Base-by-base conservation (phyloP, 768 basidiomycete genomes). In the Hypsizygus marmoreus region DNA sequence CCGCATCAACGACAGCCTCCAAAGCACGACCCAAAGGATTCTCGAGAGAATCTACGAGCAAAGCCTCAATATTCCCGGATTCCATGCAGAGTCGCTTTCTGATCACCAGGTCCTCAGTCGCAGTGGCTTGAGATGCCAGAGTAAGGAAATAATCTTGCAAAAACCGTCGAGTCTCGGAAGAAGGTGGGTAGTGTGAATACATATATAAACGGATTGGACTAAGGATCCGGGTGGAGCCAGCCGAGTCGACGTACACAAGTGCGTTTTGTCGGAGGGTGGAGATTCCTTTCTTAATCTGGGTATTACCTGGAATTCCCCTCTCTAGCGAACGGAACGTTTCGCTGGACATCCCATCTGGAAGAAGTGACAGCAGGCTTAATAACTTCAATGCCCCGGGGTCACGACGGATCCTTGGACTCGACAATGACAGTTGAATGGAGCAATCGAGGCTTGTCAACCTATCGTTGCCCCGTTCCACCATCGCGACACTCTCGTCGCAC, bases 361-460 rank as follows among this genome's bases (percentile, higher is more conserved):
- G 51, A 6, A 65, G 49, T 3, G 62, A 57, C 9, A 70, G 28
- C 11, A 60, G 34, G 31, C 61, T 58, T 8, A 70, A 52, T 4
- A 68, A 52, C 5, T 38, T 29, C 30, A 62, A 29, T 0, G 67
- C 61, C 1, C 55, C 57, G 2, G 62, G 50, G 34, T 67, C 55
- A 6, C 47, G 52, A 7, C 36, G 42, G 51, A 67, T 61, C 12
- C 63, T 46, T 8, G 61, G 59, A 40, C 64, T 60, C 13, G 54
- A 51, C 14, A 70, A 41, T 1, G 69, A 70, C 2, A 70, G 40
- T 23, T 53, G 48, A 26, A 70, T 58, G 0, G 67, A 70, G 10
- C 50, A 39, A 24, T 68, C 66, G 11, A 70, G 46, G 33, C 59
- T 68, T 22, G 47, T 54, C 9, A 64, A 54, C 9, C 65, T 54